phyloP scores from a whole-genome alignment of 1,139 yeast species.

The Blastobotrys arbuscula region DNA sequence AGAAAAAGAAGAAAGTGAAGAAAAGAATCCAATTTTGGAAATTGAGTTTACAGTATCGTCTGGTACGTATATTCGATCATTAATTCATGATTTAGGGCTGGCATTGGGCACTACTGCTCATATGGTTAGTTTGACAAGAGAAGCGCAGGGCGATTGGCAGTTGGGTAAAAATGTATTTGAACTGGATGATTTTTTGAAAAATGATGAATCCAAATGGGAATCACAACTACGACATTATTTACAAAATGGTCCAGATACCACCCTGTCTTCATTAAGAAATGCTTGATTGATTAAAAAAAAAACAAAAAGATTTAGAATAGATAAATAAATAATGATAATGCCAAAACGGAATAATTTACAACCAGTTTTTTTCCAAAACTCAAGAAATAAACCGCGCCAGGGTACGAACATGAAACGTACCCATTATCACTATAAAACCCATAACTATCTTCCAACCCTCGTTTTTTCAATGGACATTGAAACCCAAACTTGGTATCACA shows the following conservation, averaged over 20 bases:
- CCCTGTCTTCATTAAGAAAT: not conserved
- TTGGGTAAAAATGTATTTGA: conserved; percentile 65
- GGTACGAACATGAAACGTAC: conserved; percentile 34
- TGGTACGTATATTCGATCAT: conserved; percentile 90
- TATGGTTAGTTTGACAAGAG: conserved; percentile 78
- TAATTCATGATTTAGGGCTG: conserved; percentile 83
- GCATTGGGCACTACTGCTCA: conserved; percentile 78
- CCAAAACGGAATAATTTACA: not conserved
- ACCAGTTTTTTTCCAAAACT: conserved; percentile 12
- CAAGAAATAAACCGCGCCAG: conserved; percentile 33
- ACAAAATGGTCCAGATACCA: conserved; percentile 24
- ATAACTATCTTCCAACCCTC: conserved; percentile 23
- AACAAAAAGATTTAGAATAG: not conserved
- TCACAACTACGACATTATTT: conserved; percentile 19
- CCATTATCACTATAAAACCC: conserved; percentile 31
- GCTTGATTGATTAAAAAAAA: not conserved
- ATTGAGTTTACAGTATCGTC: conserved; percentile 79
- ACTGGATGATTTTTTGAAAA: conserved; percentile 55
- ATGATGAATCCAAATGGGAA: conserved; percentile 60
- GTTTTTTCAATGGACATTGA: conserved; percentile 51
- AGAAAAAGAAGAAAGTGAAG: conserved; percentile 8
- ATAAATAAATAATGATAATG: not conserved
- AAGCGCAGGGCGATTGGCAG: conserved; percentile 78
- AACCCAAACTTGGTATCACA: conserved; percentile 79
- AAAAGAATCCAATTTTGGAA: conserved; percentile 53